These are phyloP conservation scores for Aspergillus nanangensis DNA, from an alignment of 495 filamentous ascomycete species.

Conservation along the genomic window DNA sequence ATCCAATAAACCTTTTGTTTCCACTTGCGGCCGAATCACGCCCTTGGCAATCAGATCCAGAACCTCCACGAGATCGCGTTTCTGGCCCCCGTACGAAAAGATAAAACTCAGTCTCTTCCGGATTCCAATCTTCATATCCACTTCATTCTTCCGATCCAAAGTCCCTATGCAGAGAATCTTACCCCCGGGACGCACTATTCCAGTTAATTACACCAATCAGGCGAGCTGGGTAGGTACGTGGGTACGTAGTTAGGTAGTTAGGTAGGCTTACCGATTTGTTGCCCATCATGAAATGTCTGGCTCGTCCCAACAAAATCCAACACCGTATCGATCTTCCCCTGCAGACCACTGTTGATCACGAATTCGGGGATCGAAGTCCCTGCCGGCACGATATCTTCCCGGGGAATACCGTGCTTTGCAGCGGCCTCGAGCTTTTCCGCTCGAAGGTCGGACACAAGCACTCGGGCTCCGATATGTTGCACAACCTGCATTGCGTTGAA, in stretches of 20 bases:
- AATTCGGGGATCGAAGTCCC: slow-evolving; percentile 12
- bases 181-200: slow-evolving; percentile 12
- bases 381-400: slow-evolving; percentile 13
- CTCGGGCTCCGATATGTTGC: slow-evolving; percentile 12
- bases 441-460: slow-evolving; percentile 16
- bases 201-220: no score
- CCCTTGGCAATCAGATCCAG: slow-evolving; percentile 15
- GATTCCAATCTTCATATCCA: slow-evolving; percentile 23
- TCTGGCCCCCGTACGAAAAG: slow-evolving; percentile 21
- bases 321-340: slow-evolving; percentile 16
- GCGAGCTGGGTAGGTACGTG: no score
- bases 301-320: slow-evolving; percentile 18
- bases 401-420: slow-evolving; percentile 8
- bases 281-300: slow-evolving; percentile 18
- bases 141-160: slow-evolving; percentile 12
- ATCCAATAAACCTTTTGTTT: slow-evolving; percentile 8
- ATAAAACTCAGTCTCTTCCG: slow-evolving; percentile 20
- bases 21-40: slow-evolving; percentile 14
- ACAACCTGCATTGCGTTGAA: slow-evolving; percentile 22
- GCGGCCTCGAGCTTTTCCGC: slow-evolving; percentile 17
- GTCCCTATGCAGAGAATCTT: slow-evolving; percentile 21
- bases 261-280: slow-evolving; percentile 9
- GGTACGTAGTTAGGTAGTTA: not conserved
- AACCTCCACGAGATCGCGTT: slow-evolving; percentile 17
- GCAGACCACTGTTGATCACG: slow-evolving; percentile 7